Evolutionary conservation across 306 rosid genomes (phyloP).

Genomic region (Trifolium subterraneum): DNA sequence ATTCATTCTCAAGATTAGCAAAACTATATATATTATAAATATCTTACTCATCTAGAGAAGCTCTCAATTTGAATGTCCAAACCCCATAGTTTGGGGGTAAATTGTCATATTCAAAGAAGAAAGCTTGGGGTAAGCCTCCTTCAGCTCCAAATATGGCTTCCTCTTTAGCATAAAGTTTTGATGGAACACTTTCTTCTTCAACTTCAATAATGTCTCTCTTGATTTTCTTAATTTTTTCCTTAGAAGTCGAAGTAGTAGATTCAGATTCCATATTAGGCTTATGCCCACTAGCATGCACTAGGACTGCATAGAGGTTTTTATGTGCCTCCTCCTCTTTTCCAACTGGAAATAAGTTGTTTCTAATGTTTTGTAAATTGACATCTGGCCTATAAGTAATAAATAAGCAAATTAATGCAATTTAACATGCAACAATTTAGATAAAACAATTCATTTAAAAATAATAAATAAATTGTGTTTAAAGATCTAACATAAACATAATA

Average conservation of each 20-base stretch:
- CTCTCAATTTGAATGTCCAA: conserved; percentile 56
- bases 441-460: no score
- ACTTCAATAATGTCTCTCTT: not conserved
- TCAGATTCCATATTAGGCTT: no score
- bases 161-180: not conserved
- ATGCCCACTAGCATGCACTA: not conserved
- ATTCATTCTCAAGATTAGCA: not conserved
- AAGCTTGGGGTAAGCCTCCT: conserved; percentile 54
- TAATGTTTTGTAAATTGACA: not conserved
- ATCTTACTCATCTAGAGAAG: conserved; percentile 70
- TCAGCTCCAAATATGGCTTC: conserved; percentile 54
- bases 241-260: not conserved
- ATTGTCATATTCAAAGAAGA: not conserved
- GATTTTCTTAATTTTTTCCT: not conserved
- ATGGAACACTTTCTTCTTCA: not conserved
- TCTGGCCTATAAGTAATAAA: not conserved
- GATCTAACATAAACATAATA: no score
- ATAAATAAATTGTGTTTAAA: not conserved
- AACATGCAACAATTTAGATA: not conserved
- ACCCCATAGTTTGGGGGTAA: not conserved
- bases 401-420: no score
- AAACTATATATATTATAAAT: not conserved
- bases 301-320: not conserved
- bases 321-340: not conserved
- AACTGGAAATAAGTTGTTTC: not conserved